Base-by-base conservation (phyloP, 129 eudicot species). In the Flaveria bidentis region DNA sequence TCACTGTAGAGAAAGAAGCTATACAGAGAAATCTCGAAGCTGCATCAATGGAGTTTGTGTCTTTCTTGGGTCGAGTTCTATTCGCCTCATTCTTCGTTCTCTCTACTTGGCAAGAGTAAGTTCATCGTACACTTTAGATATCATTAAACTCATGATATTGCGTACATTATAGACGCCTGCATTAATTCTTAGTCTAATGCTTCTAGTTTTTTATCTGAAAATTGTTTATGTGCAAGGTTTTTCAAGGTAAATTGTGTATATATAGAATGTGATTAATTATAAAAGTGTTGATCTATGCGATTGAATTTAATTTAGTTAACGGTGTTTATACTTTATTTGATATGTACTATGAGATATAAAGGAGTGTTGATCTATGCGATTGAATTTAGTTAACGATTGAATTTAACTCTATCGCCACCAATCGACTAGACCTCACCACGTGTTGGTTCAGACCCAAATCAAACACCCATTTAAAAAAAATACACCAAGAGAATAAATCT, bases 61-160 rank as follows among this genome's bases (percentile, higher is more conserved):
- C 96, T 4, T 87, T 90, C 75, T 47, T 90, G n/a, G 92, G 96
- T 3, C 85, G 96, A 58, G 76, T 87, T 63, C 89, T 90, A 25
- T 90, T 90, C 77, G 92, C 83, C 77, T 90, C 96, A 5, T 86
- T 90, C 73, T 90, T 90, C 87, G 69, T 84, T 57, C 84, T 87
- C 78, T 84, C 96, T 20, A 90, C 87, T 42, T 86, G 84, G 84
- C 96, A 87, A 85, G 96, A 90, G 96, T 90, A 85, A 85, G 86
- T 67, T 7, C 71, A 15, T 61, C 30, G 60, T 60, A 6, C n/a
- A 11, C 42, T 77, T 74, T 73, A 78, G 88, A 87, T 89, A 91
- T 83, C 77, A 45, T 14, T 50, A 47, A 11, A 50, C 46, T 72
- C 26, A 57, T 14, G 13, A 57, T 20, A 14, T 57, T 20, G 64